These are phyloP conservation scores for Erythrobasidium hasegawianum DNA, from an alignment of 1,284 basidiomycete species.

Conservation along the genomic window DNA sequence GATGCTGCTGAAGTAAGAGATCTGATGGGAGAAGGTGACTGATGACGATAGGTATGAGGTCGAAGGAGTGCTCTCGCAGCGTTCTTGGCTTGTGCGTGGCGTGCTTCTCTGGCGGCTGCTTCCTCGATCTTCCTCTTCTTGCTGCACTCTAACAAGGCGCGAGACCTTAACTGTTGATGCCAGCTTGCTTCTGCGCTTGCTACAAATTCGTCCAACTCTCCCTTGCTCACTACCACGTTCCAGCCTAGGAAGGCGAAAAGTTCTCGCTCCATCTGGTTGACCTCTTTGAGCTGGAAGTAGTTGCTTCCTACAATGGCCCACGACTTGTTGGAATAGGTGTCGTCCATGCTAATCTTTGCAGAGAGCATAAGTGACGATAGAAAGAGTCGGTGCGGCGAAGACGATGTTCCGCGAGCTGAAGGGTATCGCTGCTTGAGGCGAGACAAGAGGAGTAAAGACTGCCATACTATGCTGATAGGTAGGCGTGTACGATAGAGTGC, in stretches of 20 bases:
- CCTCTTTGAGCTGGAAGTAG: constrained; percentile 82
- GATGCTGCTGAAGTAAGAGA: constrained; percentile 14
- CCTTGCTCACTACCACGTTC: constrained; percentile 73
- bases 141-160: neutral
- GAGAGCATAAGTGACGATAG: constrained; percentile 93
- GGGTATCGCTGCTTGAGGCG: constrained; percentile 86
- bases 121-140: constrained; percentile 26
- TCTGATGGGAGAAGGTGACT: constrained; percentile 15
- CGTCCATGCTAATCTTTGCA: constrained; percentile 71
- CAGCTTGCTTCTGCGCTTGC: constrained; percentile 60
- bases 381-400: constrained; percentile 84
- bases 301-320: constrained; percentile 91
- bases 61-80: constrained; percentile 34
- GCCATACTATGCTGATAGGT: constrained; percentile 74
- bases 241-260: constrained; percentile 90
- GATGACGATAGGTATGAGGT: constrained; percentile 30
- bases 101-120: constrained; percentile 21
- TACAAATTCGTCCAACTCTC: constrained; percentile 64
- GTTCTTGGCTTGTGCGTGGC: constrained; percentile 34
- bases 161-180: neutral
- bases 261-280: constrained; percentile 94
- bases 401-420: constrained; percentile 69
- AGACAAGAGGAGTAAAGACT: constrained; percentile 76
- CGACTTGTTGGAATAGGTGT: constrained; percentile 93
- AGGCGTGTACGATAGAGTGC: constrained; percentile 83